Evolutionary conservation across 306 rosid species (phyloP).

Genomic region (Cyamopsis tetragonoloba): DNA sequence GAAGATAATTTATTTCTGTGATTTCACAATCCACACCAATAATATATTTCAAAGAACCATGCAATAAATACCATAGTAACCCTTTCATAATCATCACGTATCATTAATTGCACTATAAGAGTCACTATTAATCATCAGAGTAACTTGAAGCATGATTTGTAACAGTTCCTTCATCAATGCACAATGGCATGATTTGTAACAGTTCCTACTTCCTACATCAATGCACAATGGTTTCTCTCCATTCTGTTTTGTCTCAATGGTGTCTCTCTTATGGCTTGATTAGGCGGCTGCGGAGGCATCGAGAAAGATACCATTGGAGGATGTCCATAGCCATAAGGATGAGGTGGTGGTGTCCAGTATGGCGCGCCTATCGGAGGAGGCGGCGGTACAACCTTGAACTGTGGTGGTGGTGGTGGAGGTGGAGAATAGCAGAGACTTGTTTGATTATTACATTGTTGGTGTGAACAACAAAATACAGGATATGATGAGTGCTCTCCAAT

Average conservation of each 20-base stretch:
- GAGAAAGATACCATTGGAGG: background rate
- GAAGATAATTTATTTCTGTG: background rate
- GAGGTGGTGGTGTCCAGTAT: background rate
- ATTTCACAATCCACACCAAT: background rate
- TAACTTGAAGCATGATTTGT: background rate
- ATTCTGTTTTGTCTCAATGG: background rate
- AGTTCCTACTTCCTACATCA: slow-evolving; percentile 23
- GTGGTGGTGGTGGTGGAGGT: background rate
- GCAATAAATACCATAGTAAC: background rate
- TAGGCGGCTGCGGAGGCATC: background rate
- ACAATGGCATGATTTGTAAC: background rate
- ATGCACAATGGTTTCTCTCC: background rate
- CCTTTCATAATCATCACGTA: background rate
- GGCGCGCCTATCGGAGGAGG: background rate
- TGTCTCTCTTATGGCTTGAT: background rate
- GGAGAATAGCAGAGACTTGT: background rate
- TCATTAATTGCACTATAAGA: background rate
- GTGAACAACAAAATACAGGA: too few species aligned
- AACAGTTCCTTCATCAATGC: slow-evolving; percentile 13
- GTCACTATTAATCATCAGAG: background rate
- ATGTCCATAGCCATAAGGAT: background rate
- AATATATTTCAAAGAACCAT: background rate
- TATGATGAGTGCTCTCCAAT: background rate
- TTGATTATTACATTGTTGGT: slow-evolving; percentile 22
- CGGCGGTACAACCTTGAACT: too few species aligned